Base-by-base conservation (phyloP, 495 filamentous ascomycete genomes). In the Aspergillus funiculosus region DNA sequence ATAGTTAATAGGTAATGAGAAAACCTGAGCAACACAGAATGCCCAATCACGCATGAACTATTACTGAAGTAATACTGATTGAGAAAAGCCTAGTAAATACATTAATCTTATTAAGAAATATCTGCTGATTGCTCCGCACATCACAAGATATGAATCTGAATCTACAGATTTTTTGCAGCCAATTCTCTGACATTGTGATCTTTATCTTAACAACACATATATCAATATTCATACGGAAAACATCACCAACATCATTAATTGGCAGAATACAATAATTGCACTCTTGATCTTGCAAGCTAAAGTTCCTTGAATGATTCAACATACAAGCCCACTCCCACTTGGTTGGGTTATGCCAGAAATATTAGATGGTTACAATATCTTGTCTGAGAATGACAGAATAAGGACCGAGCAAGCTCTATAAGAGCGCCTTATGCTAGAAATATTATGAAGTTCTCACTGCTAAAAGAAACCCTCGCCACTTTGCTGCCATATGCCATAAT, bases 371-470 rank as follows among this genome's bases (percentile, higher is more conserved):
- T 17, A 35, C 31, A 17, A 35, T 17, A 15, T 2, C 15, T 17
- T 35, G n/a, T 7, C 31, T 17, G 6, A 35, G 31, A 17, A 35
- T 9, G 31, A n/a, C 31, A 35, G n/a, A 35, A 15, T 14, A 4
- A 18, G 19, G 9, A 35, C 17, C 37, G 22, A 19, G 24, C 37
- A 18, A 22, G 37, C 37, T 39, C 5, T 25, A 39, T 25, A 11
- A 39, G 37, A 39, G 37, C 37, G 37, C 37, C 19, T 19, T 39
- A 19, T 39, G 37, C 37, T 18, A 39, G 8, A 39, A 39, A 18
- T 39, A 39, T 18, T 39, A 43, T 15, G 39, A 43, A 43, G 39
- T 43, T 18, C 10, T 30, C 19, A 43, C 39, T 19, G 39, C 39
- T 4, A 30, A 31, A 26, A 43, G 11, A 19, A 31, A 43, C 14